These are phyloP conservation scores for Globisporangium paddicum DNA, from an alignment of 352 stramenopile species.

Conservation along the genomic window DNA sequence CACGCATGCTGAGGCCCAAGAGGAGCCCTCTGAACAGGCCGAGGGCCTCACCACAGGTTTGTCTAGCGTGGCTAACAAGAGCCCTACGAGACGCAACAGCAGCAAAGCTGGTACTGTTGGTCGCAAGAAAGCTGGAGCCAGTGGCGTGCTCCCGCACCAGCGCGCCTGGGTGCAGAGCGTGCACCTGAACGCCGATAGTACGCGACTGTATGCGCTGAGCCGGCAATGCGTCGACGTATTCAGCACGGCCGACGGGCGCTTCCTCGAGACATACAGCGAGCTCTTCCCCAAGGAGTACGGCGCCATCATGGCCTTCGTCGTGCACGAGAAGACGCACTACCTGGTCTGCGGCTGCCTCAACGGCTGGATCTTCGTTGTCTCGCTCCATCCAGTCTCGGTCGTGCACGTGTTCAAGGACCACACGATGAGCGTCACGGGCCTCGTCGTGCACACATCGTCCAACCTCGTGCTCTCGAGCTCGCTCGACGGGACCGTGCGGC, in stretches of 20 bases:
- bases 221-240: slow-evolving; percentile 53
- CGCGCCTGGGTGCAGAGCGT: slow-evolving; percentile 45
- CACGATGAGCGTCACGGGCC: slow-evolving; percentile 45
- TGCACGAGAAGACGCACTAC: slow-evolving; percentile 66
- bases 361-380: slow-evolving; percentile 52
- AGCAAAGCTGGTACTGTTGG: slow-evolving; percentile 8
- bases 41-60: not conserved
- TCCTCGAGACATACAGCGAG: slow-evolving; percentile 47
- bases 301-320: slow-evolving; percentile 54
- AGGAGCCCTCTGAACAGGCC: not conserved
- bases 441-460: slow-evolving; percentile 46
- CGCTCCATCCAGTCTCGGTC: slow-evolving; percentile 45
- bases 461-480: slow-evolving; percentile 62
- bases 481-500: slow-evolving; percentile 56
- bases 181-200: slow-evolving; percentile 37
- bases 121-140: slow-evolving; percentile 5
- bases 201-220: slow-evolving; percentile 43
- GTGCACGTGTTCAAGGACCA: slow-evolving; percentile 72
- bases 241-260: slow-evolving; percentile 33
- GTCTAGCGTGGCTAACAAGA: not conserved
- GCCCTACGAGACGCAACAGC: slow-evolving; percentile 5
- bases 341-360: slow-evolving; percentile 56
- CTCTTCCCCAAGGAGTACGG: slow-evolving; percentile 49
- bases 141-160: slow-evolving; percentile 2
- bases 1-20: not conserved